Evolutionary conservation across 352 stramenopile species (phyloP).

Genomic region (Achlya hypogyna): DNA sequence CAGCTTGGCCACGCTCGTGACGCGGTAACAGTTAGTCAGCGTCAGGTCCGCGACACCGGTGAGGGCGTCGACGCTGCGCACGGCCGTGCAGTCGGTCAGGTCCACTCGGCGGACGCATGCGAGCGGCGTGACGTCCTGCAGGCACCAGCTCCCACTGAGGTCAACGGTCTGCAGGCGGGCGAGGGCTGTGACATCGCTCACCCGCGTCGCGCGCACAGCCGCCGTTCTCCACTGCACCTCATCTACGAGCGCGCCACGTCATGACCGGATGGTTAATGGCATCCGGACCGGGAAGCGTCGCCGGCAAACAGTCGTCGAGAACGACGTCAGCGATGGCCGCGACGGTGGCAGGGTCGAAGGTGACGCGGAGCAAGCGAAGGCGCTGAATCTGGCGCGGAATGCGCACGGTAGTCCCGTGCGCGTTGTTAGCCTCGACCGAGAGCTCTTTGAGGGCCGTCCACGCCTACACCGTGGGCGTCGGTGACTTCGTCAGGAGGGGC

Average conservation of each 20-base stretch:
- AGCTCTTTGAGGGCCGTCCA: background rate
- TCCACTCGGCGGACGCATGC: background rate
- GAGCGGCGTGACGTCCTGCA: background rate
- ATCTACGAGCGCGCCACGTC: background rate
- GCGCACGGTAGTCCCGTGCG: background rate
- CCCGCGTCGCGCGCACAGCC: background rate
- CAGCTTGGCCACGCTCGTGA: background rate
- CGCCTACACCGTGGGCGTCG: background rate
- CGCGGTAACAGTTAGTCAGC: slow-evolving; percentile 12
- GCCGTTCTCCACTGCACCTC: background rate
- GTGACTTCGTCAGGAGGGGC: background rate
- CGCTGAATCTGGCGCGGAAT: background rate
- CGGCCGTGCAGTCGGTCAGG: slow-evolving; percentile 1
- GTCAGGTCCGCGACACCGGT: background rate
- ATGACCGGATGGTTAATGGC: background rate
- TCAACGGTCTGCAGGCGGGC: background rate
- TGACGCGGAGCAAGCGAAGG: background rate
- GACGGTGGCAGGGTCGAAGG: background rate
- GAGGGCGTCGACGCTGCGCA: background rate
- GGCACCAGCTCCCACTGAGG: slow-evolving; percentile 13
- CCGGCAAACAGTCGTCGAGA: background rate
- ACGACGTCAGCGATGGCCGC: background rate
- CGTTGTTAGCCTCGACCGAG: background rate
- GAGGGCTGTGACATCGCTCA: background rate
- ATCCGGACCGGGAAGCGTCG: background rate